Conservation (phyloP, 1,139 yeast species). For the Sugiyamaella sp. region DNA sequence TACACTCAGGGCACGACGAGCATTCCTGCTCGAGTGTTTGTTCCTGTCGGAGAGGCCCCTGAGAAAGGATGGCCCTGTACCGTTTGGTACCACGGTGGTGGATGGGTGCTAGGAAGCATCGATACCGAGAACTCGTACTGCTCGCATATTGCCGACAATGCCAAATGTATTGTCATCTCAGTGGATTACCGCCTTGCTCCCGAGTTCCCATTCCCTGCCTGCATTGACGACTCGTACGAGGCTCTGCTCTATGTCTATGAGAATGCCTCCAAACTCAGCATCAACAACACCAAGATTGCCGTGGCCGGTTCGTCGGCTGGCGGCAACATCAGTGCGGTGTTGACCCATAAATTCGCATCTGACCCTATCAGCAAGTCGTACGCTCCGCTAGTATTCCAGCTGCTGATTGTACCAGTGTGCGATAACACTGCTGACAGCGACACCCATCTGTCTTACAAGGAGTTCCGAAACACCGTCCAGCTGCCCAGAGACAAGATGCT, state of each 20-base stretch:
- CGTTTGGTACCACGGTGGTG: conserved; percentile 55
- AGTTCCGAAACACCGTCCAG: conserved; percentile 50
- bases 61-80: conserved; percentile 50
- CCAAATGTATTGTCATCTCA: conserved; percentile 46
- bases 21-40: conserved; percentile 49
- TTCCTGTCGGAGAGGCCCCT: conserved; percentile 47
- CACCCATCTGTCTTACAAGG: conserved; percentile 48
- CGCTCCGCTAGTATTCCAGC: conserved; percentile 49
- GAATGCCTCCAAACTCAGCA: conserved; percentile 37
- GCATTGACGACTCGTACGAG: conserved; percentile 52
- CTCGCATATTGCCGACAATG: conserved; percentile 47
- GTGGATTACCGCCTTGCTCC: conserved; percentile 53
- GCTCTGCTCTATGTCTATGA: conserved; percentile 35
- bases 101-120: conserved; percentile 53
- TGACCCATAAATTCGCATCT: conserved; percentile 48
- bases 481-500: conserved; percentile 54
- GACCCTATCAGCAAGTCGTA: conserved; percentile 29
- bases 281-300: conserved; percentile 46
- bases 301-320: conserved; percentile 57
- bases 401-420: conserved; percentile 53
- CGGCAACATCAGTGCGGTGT: conserved; percentile 50
- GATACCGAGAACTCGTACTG: conserved; percentile 52
- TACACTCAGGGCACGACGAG: conserved; percentile 37
- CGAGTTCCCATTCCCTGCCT: conserved; percentile 53
- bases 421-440: conserved; percentile 51